A percentile compares a stretch with the other conserved stretches of the same genome.
These are phyloP conservation scores for Cystoisospora suis DNA, from an alignment of 169 alveolate genomes.

Conservation along the genomic window DNA sequence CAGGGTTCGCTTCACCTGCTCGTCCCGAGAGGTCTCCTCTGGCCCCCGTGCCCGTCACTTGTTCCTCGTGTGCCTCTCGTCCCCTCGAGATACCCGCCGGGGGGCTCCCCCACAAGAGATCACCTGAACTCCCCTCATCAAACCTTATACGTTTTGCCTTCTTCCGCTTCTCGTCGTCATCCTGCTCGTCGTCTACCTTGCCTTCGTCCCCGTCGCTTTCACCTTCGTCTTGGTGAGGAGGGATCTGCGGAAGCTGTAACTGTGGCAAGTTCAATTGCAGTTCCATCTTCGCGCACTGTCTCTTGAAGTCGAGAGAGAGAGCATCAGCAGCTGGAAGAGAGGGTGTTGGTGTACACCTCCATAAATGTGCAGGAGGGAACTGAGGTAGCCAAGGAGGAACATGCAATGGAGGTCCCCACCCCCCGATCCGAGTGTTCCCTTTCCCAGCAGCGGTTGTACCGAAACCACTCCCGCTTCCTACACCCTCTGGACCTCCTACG, in stretches of 20 bases:
- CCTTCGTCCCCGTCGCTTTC: neutral
- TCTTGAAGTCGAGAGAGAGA: neutral
- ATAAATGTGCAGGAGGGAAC: conserved; percentile 31
- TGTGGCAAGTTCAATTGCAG: conserved; percentile 39
- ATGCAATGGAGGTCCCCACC: conserved; percentile 7
- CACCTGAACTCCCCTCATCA: no score
- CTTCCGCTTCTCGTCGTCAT: neutral
- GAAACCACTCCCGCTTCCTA: neutral
- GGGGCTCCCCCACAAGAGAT: no score
- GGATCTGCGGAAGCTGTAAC: conserved; percentile 41
- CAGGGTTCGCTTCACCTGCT: no score
- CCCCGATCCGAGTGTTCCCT: neutral
- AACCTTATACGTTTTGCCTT: neutral
- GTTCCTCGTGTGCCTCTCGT: no score
- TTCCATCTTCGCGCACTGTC: conserved; percentile 33
- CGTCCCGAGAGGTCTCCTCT: no score
- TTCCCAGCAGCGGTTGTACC: neutral
- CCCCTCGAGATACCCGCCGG: no score
- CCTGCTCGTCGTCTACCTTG: neutral
- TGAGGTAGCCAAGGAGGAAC: conserved; percentile 21
- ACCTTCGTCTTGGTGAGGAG: neutral
- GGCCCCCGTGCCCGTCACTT: no score
- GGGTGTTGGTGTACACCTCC: conserved; percentile 14
- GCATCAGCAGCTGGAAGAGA: neutral
- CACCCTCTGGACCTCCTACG: neutral